These are phyloP conservation scores for Ceratocystis destructans DNA, from an alignment of 2,329 filamentous ascomycete genomes.

Conservation along the genomic window DNA sequence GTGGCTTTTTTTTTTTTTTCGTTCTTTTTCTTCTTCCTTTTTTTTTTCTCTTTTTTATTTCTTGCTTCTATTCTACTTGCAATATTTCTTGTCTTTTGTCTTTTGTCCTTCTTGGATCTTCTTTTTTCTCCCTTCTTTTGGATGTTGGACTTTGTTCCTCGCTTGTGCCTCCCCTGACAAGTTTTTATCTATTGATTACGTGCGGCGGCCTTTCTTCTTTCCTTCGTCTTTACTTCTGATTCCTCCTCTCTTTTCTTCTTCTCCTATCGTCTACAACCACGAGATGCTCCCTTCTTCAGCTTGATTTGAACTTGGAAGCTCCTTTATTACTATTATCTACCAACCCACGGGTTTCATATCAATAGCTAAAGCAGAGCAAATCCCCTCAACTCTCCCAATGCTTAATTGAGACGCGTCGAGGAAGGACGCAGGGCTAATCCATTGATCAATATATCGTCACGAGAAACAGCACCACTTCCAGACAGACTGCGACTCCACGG, in stretches of 20 bases:
- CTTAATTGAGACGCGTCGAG: conserved; percentile 6
- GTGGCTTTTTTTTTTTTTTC: conserved; percentile 13
- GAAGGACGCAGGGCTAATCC: not conserved
- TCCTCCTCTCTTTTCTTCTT: not conserved
- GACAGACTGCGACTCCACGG: conserved; percentile 1
- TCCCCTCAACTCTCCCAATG: not conserved
- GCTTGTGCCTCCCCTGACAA: conserved; percentile 6
- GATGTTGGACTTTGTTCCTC: not conserved
- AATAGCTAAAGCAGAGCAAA: not conserved
- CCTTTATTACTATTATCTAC: not conserved
- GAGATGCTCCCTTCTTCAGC: not conserved
- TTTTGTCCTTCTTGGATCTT: conserved; percentile 5
- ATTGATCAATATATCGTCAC: not conserved
- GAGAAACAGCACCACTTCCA: not conserved
- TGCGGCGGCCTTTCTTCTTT: not conserved
- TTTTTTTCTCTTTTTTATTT: not conserved
- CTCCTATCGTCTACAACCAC: not conserved
- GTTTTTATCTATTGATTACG: not conserved
- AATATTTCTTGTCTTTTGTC: not conserved
- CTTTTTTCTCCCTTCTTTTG: conserved; percentile 8
- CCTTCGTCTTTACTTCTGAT: conserved; percentile 6
- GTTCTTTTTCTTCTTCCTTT: not conserved
- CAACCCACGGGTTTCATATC: not conserved
- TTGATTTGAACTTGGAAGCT: not conserved
- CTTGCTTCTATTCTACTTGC: not conserved